Conservation (phyloP, 2,329 filamentous ascomycete species). For the Alternaria alternata region DNA sequence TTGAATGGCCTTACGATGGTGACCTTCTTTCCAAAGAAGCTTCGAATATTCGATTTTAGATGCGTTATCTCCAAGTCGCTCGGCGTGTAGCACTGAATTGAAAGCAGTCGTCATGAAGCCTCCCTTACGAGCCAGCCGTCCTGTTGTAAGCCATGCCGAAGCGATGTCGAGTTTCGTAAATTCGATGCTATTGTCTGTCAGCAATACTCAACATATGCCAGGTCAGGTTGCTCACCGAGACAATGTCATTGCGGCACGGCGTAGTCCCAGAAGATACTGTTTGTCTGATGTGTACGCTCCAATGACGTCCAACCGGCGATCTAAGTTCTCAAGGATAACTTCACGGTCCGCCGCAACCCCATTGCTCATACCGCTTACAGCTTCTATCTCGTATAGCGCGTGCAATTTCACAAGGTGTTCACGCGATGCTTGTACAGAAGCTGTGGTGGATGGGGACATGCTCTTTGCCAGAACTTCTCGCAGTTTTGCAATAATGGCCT, state of each 20-base stretch:
- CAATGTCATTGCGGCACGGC: constrained; percentile 86
- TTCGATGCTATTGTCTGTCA: constrained; percentile 51
- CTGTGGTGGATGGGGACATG: constrained; percentile 78
- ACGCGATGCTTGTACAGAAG: constrained; percentile 84
- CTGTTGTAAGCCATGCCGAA: constrained; percentile 83
- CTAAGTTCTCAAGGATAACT: constrained; percentile 63
- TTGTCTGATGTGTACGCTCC: constrained; percentile 93
- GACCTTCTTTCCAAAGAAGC: constrained; percentile 89
- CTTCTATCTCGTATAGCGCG: constrained; percentile 84
- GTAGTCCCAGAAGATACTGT: constrained; percentile 87
- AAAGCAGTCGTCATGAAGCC: constrained; percentile 87
- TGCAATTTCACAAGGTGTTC: constrained; percentile 87
- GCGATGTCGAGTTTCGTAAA: constrained; percentile 80
- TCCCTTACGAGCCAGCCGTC: constrained; percentile 84
- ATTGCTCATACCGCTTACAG: constrained; percentile 64
- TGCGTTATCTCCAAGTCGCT: constrained; percentile 81
- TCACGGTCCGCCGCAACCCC: constrained; percentile 49
- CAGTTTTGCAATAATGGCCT: constrained; percentile 67
- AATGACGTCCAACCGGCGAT: constrained; percentile 83
- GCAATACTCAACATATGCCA: constrained; percentile 3
- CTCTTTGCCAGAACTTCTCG: constrained; percentile 75
- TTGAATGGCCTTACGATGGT: constrained; percentile 94
- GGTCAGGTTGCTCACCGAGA: constrained; percentile 62
- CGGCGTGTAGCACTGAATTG: constrained; percentile 90
- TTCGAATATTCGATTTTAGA: constrained; percentile 95